phyloP scores from a whole-genome alignment of 805 yeast species.

The Tetrapisispora namnaoensis region DNA sequence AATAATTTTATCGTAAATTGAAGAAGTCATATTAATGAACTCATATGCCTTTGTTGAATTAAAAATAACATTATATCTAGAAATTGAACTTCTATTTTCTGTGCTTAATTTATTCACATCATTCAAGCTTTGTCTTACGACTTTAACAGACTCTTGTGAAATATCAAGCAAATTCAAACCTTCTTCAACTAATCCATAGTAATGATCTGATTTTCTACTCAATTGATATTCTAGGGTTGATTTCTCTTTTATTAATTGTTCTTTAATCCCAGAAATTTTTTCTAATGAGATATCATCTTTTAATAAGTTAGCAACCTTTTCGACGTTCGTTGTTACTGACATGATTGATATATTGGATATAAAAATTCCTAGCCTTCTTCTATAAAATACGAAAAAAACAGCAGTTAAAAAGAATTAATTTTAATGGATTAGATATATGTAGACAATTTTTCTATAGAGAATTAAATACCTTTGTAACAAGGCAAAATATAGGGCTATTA shows the following conservation, averaged over 20 bases:
- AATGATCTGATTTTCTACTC: conserved; percentile 56
- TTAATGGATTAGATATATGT: no score
- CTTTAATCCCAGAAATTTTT: conserved; percentile 42
- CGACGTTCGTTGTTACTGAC: conserved; percentile 5
- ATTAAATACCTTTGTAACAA: no score
- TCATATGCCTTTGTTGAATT: conserved; percentile 59
- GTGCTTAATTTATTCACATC: conserved; percentile 41
- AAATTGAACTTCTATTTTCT: conserved; percentile 50
- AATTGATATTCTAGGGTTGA: conserved; percentile 66
- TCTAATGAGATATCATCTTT: conserved; percentile 42
- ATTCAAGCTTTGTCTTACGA: conserved; percentile 37
- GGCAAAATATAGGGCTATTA: no score
- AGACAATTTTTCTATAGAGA: no score
- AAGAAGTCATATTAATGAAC: conserved; percentile 59
- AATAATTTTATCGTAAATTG: conserved; percentile 52
- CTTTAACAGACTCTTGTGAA: conserved; percentile 39
- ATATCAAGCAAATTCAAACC: conserved; percentile 31
- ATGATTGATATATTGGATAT: background rate
- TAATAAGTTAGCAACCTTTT: conserved; percentile 27
- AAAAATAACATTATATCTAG: conserved; percentile 59
- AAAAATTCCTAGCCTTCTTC: no score
- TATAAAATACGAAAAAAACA: no score
- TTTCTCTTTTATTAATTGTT: conserved; percentile 58
- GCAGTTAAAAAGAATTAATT: no score
- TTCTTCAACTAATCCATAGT: conserved; percentile 45